These are phyloP conservation scores for Cicer arietinum DNA, from an alignment of 306 rosid species.

Conservation along the genomic window DNA sequence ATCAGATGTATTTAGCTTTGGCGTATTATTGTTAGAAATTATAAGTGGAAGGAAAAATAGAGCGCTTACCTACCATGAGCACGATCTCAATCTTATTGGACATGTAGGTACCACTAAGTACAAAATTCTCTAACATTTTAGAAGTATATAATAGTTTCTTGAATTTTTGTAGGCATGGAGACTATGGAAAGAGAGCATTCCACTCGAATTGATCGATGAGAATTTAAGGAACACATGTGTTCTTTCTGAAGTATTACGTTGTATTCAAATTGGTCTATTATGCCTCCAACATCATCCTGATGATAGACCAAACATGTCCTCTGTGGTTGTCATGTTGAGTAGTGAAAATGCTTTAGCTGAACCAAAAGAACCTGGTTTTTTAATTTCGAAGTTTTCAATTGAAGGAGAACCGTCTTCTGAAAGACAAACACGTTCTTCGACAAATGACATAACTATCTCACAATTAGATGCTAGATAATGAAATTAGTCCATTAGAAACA, in stretches of 20 bases:
- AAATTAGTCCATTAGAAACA: not conserved
- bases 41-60: slow-evolving; percentile 34
- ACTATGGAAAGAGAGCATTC: slow-evolving; percentile 33
- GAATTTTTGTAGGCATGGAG: slow-evolving; percentile 44
- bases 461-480: slow-evolving; percentile 33
- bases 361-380: slow-evolving; percentile 56
- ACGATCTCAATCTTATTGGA: slow-evolving; percentile 5
- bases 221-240: not conserved
- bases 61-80: not conserved
- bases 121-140: not conserved
- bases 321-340: slow-evolving; percentile 54
- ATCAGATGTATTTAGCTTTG: slow-evolving; percentile 33
- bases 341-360: slow-evolving; percentile 45
- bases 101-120: slow-evolving; percentile 23
- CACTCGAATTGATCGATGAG: slow-evolving; percentile 28
- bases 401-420: slow-evolving; percentile 5
- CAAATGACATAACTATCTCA: not conserved
- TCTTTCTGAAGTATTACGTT: slow-evolving; percentile 33
- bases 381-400: not conserved
- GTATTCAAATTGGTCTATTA: slow-evolving; percentile 56
- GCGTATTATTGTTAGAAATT: slow-evolving; percentile 25
- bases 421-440: not conserved
- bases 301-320: slow-evolving; percentile 53
- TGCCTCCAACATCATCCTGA: slow-evolving; percentile 54
- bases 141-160: not conserved